Base-by-base conservation (phyloP, 176 grass and related monocot genomes). In the Avena atlantica region DNA sequence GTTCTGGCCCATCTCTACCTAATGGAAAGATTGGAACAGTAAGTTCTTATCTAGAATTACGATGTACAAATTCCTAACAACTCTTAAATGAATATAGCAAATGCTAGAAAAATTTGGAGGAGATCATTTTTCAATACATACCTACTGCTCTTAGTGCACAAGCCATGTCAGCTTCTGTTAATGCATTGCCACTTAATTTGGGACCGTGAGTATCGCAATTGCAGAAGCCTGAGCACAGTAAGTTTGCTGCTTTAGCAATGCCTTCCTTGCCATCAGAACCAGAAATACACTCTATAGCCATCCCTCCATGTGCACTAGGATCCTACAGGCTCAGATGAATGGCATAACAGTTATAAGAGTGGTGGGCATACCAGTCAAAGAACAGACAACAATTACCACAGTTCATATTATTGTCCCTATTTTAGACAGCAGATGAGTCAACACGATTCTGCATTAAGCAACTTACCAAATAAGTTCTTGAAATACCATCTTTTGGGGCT, bases 191-290 rank as follows among this genome's bases (percentile, higher is more conserved):
- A 15, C 15, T 53, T 84, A 60, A 63, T 3, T 75, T 20, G 48
- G 81, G 24, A 25, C 45, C 72, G 69, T 31, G 84, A 78, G 79
- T 44, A 57, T 85, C 49, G 79, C 73, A 65, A 87, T 69, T 77
- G 8, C 44, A 62, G 63, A 83, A 87, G 19, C 79, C 63, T 60
- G 91, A 89, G 51, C 12, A 90, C 45, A 98, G 89, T 78, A 90
- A 89, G 84, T 62, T 95, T 62, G 89, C 89, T 92, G 91, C 95
- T 93, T 98, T 93, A 53, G 89, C 93, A 51, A 90, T 70, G 17
- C 76, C 87, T 93, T 95, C 91, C 87, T 98, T 98, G 77, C 95
- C 88, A 92, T 98, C 81, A 78, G 89, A 90, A 74, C 83, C 57
- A 78, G 93, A 92, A 75, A 98, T 67, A 71, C 88, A 81, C 86